A percentile compares a stretch with the other conserved stretches of the same genome.
These are phyloP conservation scores for Trichosporon sp. DNA, from an alignment of 1,284 basidiomycete species.

Conservation along the genomic window DNA sequence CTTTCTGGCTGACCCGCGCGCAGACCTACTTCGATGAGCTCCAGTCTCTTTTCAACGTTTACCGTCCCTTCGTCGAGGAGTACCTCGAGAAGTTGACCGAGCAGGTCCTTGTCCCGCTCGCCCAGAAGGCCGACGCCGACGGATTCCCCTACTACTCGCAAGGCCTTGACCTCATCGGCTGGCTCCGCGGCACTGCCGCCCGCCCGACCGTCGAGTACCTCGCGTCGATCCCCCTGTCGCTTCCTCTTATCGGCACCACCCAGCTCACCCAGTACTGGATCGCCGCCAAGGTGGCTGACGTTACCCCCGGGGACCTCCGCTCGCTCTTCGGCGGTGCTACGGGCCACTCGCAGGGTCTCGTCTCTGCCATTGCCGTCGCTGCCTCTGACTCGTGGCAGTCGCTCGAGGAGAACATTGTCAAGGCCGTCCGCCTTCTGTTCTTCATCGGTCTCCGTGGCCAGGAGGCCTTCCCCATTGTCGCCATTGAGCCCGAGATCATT, in stretches of 20 bases:
- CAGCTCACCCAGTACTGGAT: conserved; percentile 91
- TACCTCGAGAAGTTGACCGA: conserved; percentile 64
- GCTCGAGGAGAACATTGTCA: conserved; percentile 69
- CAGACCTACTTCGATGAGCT: conserved; percentile 92
- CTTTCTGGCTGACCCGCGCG: conserved; percentile 22
- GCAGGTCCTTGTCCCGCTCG: conserved; percentile 68
- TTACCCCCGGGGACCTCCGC: conserved; percentile 76
- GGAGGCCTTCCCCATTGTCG: conserved; percentile 88
- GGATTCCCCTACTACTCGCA: conserved; percentile 68
- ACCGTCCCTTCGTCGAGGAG: conserved; percentile 74
- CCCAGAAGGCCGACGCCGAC: conserved; percentile 57
- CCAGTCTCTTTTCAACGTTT: conserved; percentile 82
- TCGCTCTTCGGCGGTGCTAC: conserved; percentile 76
- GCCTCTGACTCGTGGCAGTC: conserved; percentile 71
- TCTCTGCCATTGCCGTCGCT: conserved; percentile 83
- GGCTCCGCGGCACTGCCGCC: conserved; percentile 68
- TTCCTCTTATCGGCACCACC: conserved; percentile 92
- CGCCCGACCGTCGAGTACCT: conserved; percentile 82
- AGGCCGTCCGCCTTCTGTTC: conserved; percentile 87
- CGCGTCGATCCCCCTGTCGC: conserved; percentile 88
- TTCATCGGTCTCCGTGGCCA: conserved; percentile 90
- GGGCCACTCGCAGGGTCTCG: conserved; percentile 94
- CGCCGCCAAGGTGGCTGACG: conserved; percentile 65
- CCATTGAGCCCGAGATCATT: conserved; percentile 81
- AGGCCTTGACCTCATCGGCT: conserved; percentile 75